phyloP scores from a whole-genome alignment of 495 filamentous ascomycete species.

The Talaromyces trachyspermus region DNA sequence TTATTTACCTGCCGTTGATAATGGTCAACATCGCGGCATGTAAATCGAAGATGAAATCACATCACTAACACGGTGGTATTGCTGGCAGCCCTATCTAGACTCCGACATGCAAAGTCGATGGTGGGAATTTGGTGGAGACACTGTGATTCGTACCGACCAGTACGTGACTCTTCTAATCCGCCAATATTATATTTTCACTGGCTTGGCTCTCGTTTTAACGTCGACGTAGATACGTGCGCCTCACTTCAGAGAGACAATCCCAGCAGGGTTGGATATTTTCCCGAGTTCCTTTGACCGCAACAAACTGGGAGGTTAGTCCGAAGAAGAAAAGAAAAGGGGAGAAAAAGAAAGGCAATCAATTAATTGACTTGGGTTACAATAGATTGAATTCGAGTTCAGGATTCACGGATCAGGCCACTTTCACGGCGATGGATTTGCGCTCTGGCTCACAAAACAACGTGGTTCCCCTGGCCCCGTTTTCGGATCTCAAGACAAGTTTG shows the following conservation, averaged over 20 bases:
- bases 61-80: no score
- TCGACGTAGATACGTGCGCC: constrained; percentile 73
- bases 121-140: constrained; percentile 98
- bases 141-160: constrained; percentile 87
- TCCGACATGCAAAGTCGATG: constrained; percentile 98
- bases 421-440: constrained; percentile 94
- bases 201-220: neutral
- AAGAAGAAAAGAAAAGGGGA: no score
- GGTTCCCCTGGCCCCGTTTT: constrained; percentile 79
- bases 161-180: no score
- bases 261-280: constrained; percentile 92
- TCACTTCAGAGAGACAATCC: constrained; percentile 83
- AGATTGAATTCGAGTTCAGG: constrained; percentile 94
- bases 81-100: constrained; percentile 86
- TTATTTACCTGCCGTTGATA: neutral
- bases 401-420: constrained; percentile 76
- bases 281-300: constrained; percentile 87
- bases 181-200: no score
- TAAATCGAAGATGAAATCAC: neutral
- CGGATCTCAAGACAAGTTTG: constrained; percentile 79
- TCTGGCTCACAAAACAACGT: constrained; percentile 96
- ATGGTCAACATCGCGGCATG: no score
- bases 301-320: constrained; percentile 86
- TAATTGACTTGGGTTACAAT: constrained; percentile 8
- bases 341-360: no score